Evolutionary conservation across 1,139 yeast genomes (phyloP).

Genomic region (Citeromyces hawaiiensis): DNA sequence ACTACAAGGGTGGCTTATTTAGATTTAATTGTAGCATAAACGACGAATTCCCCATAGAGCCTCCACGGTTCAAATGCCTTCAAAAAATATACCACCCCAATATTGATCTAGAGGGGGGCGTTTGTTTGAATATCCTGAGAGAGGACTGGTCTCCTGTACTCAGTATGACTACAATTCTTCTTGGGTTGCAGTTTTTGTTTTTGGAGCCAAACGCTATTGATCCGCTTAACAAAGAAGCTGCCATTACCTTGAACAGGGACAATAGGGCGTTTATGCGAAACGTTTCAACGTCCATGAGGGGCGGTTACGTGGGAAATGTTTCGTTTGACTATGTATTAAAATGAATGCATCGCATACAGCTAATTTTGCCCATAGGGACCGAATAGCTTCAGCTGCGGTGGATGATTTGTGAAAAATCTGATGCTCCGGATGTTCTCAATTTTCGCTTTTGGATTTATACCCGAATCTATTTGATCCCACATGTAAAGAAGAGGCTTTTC

Average conservation of each 20-base stretch:
- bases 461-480: too few relatives aligned
- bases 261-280: constrained; percentile 39
- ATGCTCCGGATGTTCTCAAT: too few relatives aligned
- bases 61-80: constrained; percentile 71
- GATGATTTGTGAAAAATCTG: too few relatives aligned
- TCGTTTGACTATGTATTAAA: constrained; percentile 44
- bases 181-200: constrained; percentile 58
- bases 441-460: too few relatives aligned
- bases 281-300: constrained; percentile 59
- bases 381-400: too few relatives aligned
- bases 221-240: constrained; percentile 88
- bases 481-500: too few relatives aligned
- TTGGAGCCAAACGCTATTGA: constrained; percentile 87
- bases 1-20: constrained; percentile 59
- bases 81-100: constrained; percentile 74
- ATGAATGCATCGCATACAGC: background rate
- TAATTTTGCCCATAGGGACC: too few relatives aligned
- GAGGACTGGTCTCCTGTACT: constrained; percentile 68
- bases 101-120: constrained; percentile 62
- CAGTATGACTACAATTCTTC: constrained; percentile 33
- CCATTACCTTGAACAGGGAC: constrained; percentile 52
- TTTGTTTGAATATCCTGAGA: constrained; percentile 51
- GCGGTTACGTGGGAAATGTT: constrained; percentile 47
- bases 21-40: constrained; percentile 50
- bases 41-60: constrained; percentile 78